phyloP scores from a whole-genome alignment of 179 eudicot species.

The Kewa caespitosa region DNA sequence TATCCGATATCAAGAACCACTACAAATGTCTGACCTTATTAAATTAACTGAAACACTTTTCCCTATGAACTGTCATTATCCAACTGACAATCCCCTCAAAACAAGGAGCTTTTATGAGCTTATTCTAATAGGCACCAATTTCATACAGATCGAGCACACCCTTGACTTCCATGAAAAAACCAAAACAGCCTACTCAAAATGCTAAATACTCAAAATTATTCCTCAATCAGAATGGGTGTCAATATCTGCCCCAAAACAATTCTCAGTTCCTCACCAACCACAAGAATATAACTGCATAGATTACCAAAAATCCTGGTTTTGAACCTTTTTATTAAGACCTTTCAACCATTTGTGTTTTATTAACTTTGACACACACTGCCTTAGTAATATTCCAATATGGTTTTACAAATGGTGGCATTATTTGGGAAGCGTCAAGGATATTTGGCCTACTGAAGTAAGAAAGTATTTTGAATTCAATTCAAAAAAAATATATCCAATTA shows the following conservation, averaged over 20 bases:
- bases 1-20: neutral
- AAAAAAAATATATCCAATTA: neutral
- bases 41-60: neutral
- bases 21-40: neutral
- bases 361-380: neutral
- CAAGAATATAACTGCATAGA: neutral
- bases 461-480: neutral
- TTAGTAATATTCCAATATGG: neutral
- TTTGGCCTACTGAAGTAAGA: neutral
- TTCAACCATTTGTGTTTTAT: neutral
- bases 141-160: neutral
- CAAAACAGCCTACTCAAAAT: neutral
- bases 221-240: neutral
- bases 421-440: neutral
- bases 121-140: neutral
- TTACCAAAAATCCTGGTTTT: neutral
- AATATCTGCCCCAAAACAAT: neutral
- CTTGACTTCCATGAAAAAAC: neutral
- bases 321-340: neutral
- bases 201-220: neutral
- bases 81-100: neutral
- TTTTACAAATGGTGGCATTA: neutral
- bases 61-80: neutral
- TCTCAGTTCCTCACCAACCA: neutral
- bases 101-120: neutral